phyloP scores from a whole-genome alignment of 805 yeast species.

The Wickerhamomyces mucosus region DNA sequence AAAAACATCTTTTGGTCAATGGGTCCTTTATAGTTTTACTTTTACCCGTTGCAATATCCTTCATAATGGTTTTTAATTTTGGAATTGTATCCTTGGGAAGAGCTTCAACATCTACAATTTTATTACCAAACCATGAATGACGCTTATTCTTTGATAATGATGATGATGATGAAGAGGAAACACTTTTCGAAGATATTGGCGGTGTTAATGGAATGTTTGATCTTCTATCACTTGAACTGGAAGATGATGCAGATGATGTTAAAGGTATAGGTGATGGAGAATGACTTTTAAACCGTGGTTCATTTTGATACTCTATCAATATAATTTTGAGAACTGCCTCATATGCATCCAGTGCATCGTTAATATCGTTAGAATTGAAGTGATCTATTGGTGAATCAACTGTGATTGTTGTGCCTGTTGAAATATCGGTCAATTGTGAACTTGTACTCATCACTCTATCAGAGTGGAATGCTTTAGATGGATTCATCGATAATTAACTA shows the following conservation, averaged over 20 bases:
- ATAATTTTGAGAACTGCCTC: conserved; percentile 44
- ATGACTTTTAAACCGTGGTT: conserved; percentile 41
- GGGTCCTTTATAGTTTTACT: conserved; percentile 29
- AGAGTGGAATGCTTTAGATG: too few species aligned
- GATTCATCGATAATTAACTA: too few species aligned
- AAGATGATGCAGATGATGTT: conserved; percentile 5
- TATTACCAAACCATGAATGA: conserved; percentile 22
- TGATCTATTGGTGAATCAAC: too few species aligned
- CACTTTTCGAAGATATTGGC: too few species aligned
- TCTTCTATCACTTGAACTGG: too few species aligned
- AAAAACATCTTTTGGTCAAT: conserved; percentile 44
- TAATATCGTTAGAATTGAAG: too few species aligned
- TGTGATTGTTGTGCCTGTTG: background rate
- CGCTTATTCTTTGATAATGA: conserved; percentile 21
- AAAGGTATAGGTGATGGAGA: conserved; percentile 4
- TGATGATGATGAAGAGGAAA: conserved; percentile 10
- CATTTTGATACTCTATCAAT: conserved; percentile 50
- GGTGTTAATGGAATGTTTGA: too few species aligned
- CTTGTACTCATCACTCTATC: background rate
- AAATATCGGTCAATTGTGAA: background rate
- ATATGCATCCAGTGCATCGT: conserved; percentile 29
- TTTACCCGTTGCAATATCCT: conserved; percentile 37
- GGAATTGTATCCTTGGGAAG: conserved; percentile 27
- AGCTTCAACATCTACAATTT: conserved; percentile 23
- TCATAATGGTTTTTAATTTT: conserved; percentile 31